Evolutionary conservation across 2,329 filamentous ascomycete species (phyloP).

Genomic region (Lithohypha guttulata): DNA sequence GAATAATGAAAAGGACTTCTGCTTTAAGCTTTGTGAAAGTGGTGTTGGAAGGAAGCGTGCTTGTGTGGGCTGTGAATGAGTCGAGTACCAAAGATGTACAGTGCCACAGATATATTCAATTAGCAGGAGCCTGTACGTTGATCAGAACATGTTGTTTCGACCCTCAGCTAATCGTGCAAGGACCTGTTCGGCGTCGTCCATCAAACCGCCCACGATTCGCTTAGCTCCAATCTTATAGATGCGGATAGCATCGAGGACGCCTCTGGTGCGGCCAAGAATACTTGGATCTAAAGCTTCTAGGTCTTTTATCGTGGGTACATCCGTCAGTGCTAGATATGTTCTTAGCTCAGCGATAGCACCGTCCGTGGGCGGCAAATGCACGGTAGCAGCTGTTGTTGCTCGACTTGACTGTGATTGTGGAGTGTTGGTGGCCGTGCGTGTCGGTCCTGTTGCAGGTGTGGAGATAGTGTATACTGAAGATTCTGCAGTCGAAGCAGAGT

Average conservation of each 20-base stretch:
- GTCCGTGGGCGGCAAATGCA: background rate
- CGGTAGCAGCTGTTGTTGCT: background rate
- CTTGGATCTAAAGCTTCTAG: conserved; percentile 14
- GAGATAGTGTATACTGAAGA: conserved; percentile 2
- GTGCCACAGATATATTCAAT: no score
- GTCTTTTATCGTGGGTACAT: conserved; percentile 11
- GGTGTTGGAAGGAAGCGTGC: no score
- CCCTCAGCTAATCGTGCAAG: conserved; percentile 25
- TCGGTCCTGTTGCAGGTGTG: conserved; percentile 16
- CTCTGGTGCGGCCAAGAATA: conserved; percentile 21
- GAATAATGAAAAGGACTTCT: no score
- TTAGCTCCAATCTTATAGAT: conserved; percentile 20
- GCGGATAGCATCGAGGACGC: conserved; percentile 26
- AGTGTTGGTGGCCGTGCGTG: conserved; percentile 8
- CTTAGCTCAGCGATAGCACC: conserved; percentile 1
- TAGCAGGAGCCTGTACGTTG: no score
- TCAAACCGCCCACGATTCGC: conserved; percentile 25
- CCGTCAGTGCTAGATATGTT: conserved; percentile 11
- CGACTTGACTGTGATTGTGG: conserved; percentile 4
- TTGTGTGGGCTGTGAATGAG: no score
- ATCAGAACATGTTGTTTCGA: conserved; percentile 15
- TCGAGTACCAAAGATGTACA: no score
- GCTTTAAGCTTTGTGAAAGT: no score
- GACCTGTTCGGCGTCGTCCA: conserved; percentile 27
- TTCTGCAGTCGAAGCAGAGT: background rate